Evolutionary conservation across 2,329 filamentous ascomycete genomes (phyloP).

Genomic region (Alternaria postmessia): DNA sequence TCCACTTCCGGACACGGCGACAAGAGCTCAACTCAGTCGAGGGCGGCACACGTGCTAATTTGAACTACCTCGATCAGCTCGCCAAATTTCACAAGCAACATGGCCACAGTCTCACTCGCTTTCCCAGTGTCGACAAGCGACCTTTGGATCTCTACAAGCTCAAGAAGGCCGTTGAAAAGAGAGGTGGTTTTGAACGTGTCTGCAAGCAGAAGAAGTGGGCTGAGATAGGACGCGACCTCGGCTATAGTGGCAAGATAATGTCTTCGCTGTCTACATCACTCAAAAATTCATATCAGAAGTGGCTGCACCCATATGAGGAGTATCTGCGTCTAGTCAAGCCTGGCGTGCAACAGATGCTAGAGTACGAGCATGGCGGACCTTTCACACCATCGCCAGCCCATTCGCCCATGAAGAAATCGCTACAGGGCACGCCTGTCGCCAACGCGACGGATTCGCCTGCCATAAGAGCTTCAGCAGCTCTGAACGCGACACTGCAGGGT

Average conservation of each 20-base stretch:
- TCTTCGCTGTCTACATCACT: conserved; percentile 96
- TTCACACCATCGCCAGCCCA: conserved; percentile 80
- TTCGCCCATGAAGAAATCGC: conserved; percentile 71
- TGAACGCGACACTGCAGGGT: conserved; percentile 64
- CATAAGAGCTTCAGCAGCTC: conserved; percentile 63
- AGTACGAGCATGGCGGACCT: conserved; percentile 90
- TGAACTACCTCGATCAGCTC: conserved; percentile 94
- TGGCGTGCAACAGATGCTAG: conserved; percentile 93
- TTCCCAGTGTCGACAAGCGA: conserved; percentile 97
- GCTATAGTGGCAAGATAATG: conserved; percentile 99
- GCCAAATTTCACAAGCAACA: conserved; percentile 97
- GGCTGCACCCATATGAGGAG: conserved; percentile 96
- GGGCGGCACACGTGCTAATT: conserved; percentile 94
- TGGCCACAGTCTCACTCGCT: conserved; percentile 89
- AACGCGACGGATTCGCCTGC: conserved; percentile 73
- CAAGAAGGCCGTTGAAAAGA: conserved; percentile 94
- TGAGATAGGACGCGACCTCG: conserved; percentile 93
- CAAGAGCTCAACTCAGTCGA: conserved; percentile 98
- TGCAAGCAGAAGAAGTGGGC: conserved; percentile 99
- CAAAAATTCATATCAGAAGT: conserved; percentile 97
- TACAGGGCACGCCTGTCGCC: conserved; percentile 59
- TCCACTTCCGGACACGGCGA: conserved; percentile 94
- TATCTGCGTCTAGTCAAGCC: conserved; percentile 91
- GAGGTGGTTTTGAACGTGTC: conserved; percentile 94
- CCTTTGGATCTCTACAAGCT: conserved; percentile 93